Percentiles rank a stretch among this genome's conserved stretches.
phyloP scores from a whole-genome alignment of 2,329 filamentous ascomycete genomes.

The Didymosphaeria variabile region DNA sequence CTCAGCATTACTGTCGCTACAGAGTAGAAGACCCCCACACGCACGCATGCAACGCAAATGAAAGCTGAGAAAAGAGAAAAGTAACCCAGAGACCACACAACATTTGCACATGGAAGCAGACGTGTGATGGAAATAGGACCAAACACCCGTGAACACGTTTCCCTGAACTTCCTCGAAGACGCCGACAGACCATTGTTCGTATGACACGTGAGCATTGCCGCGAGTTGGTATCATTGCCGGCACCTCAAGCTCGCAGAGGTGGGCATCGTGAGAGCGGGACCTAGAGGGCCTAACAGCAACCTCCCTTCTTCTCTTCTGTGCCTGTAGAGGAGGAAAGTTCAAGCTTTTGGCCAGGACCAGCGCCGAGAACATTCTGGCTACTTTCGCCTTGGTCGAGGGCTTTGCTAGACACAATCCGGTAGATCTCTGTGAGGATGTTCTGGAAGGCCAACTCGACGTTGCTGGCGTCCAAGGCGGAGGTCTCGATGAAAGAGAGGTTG shows the following conservation, averaged over 20 bases:
- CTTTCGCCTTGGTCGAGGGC: slow-evolving; percentile 89
- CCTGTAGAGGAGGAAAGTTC: slow-evolving; percentile 67
- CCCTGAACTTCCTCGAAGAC: slow-evolving; percentile 42
- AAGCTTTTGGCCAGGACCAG: slow-evolving; percentile 38
- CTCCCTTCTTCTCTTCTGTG: slow-evolving; percentile 78
- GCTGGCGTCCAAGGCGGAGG: slow-evolving; percentile 96
- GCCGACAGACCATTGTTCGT: slow-evolving; percentile 42
- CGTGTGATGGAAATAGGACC: slow-evolving; percentile 37
- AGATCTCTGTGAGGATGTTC: slow-evolving; percentile 99
- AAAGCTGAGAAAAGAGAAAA: slow-evolving; percentile 17
- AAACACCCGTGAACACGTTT: slow-evolving; percentile 31
- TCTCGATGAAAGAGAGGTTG: slow-evolving; percentile 99
- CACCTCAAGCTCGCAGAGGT: slow-evolving; percentile 25
- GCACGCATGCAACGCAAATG: slow-evolving; percentile 42
- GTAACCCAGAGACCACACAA: slow-evolving; percentile 37
- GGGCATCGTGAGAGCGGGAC: slow-evolving; percentile 22
- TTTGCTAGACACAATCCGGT: slow-evolving; percentile 98
- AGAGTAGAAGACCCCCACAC: slow-evolving; percentile 29
- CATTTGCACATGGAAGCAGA: slow-evolving; percentile 39
- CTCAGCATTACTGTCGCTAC: slow-evolving; percentile 41
- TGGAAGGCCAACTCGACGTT: slow-evolving; percentile 99
- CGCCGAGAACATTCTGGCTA: slow-evolving; percentile 77
- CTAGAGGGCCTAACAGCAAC: slow-evolving; percentile 73
- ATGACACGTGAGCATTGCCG: slow-evolving; percentile 42
- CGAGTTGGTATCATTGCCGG: slow-evolving; percentile 22